Evolutionary conservation across 139 green algal species (phyloP), one percentile per base, ranked within the genome.

Genomic region (Chlorella sp.): DNA sequence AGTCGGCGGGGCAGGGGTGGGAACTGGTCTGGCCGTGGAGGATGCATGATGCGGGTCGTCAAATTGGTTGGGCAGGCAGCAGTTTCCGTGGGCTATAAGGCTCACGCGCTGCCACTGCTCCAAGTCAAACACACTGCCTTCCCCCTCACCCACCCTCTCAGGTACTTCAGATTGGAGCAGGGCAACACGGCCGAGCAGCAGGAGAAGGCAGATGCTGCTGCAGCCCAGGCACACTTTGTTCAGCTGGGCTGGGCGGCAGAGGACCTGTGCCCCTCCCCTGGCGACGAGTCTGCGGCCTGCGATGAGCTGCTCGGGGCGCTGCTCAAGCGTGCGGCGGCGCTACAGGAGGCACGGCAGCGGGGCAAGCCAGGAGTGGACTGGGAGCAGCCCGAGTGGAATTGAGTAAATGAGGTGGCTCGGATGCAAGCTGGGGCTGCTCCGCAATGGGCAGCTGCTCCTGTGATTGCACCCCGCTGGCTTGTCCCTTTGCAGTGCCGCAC

Each of bases 251-350:
- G 88, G 88, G 41, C 57, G 1, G 39, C 34, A 15, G 72, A 18
- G 0, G 41, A 74, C 11, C 41, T 86, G 72, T 18, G 55, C 15
- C n/a, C 38, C 1, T 60, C 28, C 21, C 39, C 38, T 0, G 56
- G 25, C 7, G 84, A 71, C 36, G 78, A 73, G 0, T 67, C 74
- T 25, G 80, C 65, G 0, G 57, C 80, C 60, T 85, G n/a, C 30
- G 88, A 92, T 17, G 68, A 69, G 11, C 65, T 81, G 65, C 64
- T 90, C 55, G 36, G 55, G 7, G 82, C 85, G 21, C 84, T 92
- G 69, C 47, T 86, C 11, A 28, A 47, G 12, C 44, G 87, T 20
- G 71, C 60, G n/a, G 62, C 21, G 32, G 84, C 51, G 26, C 30
- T 78, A 41, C 60, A 79, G 21, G 56, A 87, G 57, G 71, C 75